These are phyloP conservation scores for Ceratocystis variospora DNA, from an alignment of 2,329 filamentous ascomycete genomes.

Conservation along the genomic window DNA sequence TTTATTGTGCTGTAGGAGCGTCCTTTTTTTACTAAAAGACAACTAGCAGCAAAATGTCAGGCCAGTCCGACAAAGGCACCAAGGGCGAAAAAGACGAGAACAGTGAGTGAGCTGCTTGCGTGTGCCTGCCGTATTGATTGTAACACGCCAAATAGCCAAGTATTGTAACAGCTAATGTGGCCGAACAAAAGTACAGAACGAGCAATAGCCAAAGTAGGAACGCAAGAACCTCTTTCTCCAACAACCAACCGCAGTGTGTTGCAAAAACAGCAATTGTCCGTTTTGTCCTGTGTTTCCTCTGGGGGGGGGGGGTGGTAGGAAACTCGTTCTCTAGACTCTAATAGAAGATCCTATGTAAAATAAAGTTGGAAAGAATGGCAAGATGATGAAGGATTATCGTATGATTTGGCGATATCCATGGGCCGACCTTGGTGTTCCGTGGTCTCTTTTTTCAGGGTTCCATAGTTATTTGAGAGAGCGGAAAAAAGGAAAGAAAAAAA, in stretches of 20 bases:
- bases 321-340: background rate
- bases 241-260: too few species aligned
- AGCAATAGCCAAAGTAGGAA: too few species aligned
- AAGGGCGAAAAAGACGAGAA: background rate
- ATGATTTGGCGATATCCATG: conserved; percentile 13
- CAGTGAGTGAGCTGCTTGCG: background rate
- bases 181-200: background rate
- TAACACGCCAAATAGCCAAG: conserved; percentile 1
- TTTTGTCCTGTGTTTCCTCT: too few species aligned
- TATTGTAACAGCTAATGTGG: background rate
- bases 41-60: background rate
- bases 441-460: conserved; percentile 8
- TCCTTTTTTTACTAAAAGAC: background rate
- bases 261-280: too few species aligned
- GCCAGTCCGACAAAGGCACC: too few species aligned
- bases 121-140: background rate
- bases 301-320: background rate
- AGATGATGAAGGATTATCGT: conserved; percentile 16
- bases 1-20: too few species aligned
- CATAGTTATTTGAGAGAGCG: background rate
- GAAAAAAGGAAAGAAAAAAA: background rate
- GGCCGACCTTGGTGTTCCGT: conserved; percentile 10
- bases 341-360: conserved; percentile 8
- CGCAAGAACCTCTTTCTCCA: too few species aligned
- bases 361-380: conserved; percentile 19